Evolutionary conservation across 139 green algal species (phyloP).

Genomic region (Closterium sp.): DNA sequence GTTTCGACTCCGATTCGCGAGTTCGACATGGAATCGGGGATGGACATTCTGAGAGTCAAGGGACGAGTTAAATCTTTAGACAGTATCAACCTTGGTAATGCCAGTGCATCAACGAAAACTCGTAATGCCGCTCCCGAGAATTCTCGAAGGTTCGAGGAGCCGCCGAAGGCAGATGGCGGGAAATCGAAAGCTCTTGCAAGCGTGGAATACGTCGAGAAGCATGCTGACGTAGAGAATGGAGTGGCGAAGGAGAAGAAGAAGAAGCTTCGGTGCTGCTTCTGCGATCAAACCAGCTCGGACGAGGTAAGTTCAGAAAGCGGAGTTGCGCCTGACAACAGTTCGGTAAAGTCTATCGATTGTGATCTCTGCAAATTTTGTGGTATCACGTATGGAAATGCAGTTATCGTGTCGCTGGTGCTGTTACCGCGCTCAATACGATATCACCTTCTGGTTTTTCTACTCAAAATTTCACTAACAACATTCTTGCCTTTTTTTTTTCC

Average conservation of each 20-base stretch:
- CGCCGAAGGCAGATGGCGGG: not conserved
- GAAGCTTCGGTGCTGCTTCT: not conserved
- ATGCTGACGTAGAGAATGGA: not conserved
- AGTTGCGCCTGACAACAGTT: not conserved
- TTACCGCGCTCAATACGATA: too few species aligned
- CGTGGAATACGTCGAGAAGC: not conserved
- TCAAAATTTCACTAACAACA: too few species aligned
- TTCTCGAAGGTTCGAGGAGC: not conserved
- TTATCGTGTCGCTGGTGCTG: too few species aligned
- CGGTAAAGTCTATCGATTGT: too few species aligned
- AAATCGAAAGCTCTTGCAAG: not conserved
- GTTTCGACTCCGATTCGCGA: not conserved
- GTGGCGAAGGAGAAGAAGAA: not conserved
- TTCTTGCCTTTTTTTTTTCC: too few species aligned
- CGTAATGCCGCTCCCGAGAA: not conserved
- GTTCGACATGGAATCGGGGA: not conserved
- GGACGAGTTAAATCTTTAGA: not conserved
- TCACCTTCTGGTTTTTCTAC: too few species aligned
- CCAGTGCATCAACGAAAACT: not conserved
- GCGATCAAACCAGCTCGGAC: not conserved
- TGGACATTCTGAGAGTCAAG: not conserved
- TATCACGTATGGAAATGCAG: too few species aligned
- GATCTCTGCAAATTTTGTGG: too few species aligned
- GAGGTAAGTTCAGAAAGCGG: not conserved
- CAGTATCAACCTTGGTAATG: not conserved